Evolutionary conservation across 2,329 filamentous ascomycete species (phyloP).

Genomic region (Scedosporium minutisporum): DNA sequence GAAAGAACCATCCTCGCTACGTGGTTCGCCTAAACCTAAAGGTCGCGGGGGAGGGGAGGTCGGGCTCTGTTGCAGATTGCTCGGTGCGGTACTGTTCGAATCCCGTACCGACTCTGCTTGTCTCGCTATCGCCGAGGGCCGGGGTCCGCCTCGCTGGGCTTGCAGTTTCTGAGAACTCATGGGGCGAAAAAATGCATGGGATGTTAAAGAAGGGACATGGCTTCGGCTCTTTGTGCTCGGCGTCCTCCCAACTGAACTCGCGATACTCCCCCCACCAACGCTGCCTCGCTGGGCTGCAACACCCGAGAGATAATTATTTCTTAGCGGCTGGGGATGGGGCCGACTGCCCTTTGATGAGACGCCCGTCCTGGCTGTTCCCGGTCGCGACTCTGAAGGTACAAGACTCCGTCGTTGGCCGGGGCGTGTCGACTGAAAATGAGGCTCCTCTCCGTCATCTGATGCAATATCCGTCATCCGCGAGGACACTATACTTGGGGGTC

Average conservation of each 20-base stretch:
- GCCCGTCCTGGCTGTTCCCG: slow-evolving; percentile 44
- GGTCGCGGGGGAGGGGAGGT: not conserved
- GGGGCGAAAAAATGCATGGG: slow-evolving; percentile 86
- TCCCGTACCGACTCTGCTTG: slow-evolving; percentile 6
- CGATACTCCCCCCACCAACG: slow-evolving; percentile 11
- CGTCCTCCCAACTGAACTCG: not conserved
- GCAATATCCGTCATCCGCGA: slow-evolving; percentile 61
- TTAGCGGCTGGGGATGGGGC: slow-evolving; percentile 46
- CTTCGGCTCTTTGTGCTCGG: slow-evolving; percentile 63
- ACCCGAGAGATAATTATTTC: slow-evolving; percentile 35
- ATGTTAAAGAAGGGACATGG: slow-evolving; percentile 81
- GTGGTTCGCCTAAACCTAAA: slow-evolving; percentile 4
- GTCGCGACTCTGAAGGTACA: slow-evolving; percentile 40
- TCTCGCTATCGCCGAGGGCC: slow-evolving; percentile 5
- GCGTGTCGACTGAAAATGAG: slow-evolving; percentile 20
- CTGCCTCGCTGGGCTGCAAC: slow-evolving; percentile 35
- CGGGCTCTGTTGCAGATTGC: not conserved
- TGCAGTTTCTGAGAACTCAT: slow-evolving; percentile 96
- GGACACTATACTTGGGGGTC: slow-evolving; percentile 57
- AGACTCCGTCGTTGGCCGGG: slow-evolving; percentile 26
- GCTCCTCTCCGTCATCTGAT: slow-evolving; percentile 44
- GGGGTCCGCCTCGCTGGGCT: slow-evolving; percentile 49
- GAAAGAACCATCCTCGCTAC: slow-evolving; percentile 38
- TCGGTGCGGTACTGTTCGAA: slow-evolving; percentile 1
- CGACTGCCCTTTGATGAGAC: slow-evolving; percentile 38